Evolutionary conservation across 2,329 filamentous ascomycete genomes (phyloP).

Genomic region (Pestalotiopsis sp.): DNA sequence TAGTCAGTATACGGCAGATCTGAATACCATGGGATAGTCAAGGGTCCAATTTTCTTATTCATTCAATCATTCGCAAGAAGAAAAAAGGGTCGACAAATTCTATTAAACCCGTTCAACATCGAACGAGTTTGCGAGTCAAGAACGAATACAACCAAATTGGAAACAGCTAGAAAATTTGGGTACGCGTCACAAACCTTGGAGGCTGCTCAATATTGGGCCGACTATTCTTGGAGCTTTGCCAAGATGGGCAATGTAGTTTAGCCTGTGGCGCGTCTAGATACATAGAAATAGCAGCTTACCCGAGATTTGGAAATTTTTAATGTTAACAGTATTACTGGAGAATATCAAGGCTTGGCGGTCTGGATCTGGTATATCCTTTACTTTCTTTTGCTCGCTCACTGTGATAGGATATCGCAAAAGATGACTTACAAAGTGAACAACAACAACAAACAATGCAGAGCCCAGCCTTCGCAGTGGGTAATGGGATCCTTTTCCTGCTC

Average conservation of each 20-base stretch:
- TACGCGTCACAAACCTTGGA: conserved; percentile 5
- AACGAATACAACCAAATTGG: neutral
- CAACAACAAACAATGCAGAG: neutral
- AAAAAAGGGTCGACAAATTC: neutral
- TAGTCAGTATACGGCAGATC: no score
- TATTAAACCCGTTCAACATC: neutral
- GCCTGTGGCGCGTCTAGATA: neutral
- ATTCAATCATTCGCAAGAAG: neutral
- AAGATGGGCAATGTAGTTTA: neutral
- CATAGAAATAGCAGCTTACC: neutral
- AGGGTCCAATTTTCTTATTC: neutral
- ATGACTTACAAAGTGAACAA: neutral
- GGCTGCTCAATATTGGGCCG: neutral
- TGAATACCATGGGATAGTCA: neutral
- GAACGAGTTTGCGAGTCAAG: conserved; percentile 3
- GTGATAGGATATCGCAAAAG: neutral
- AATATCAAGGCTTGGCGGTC: neutral
- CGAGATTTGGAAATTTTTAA: neutral
- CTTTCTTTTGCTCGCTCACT: neutral
- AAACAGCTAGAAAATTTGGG: conserved; percentile 2
- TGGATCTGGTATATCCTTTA: neutral
- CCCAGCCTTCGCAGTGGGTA: neutral
- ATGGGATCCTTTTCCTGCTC: neutral
- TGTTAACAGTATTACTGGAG: neutral
- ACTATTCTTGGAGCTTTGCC: neutral